These are phyloP conservation scores for Coemansia furcata DNA, from an alignment of 192 early-diverging fungal species.

Conservation along the genomic window DNA sequence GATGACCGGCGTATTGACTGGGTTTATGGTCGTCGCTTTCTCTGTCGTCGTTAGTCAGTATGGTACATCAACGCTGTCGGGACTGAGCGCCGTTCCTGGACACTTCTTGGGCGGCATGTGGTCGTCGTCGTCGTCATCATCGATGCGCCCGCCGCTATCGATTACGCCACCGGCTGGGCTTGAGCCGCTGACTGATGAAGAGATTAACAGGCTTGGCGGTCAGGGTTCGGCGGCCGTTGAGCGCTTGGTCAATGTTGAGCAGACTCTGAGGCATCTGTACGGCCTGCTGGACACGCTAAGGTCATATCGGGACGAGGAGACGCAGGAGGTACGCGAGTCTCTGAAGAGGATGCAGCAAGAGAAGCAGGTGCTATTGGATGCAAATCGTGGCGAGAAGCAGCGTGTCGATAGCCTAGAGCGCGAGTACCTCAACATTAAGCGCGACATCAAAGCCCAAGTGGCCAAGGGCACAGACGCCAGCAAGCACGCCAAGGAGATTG, in stretches of 20 bases:
- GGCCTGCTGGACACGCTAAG: slow-evolving; percentile 41
- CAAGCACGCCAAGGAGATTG: slow-evolving; percentile 27
- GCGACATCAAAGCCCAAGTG: slow-evolving; percentile 27
- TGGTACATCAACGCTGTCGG: slow-evolving; percentile 14
- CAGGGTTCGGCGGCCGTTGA: slow-evolving; percentile 32
- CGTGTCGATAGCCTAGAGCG: slow-evolving; percentile 46
- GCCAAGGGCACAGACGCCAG: slow-evolving; percentile 14
- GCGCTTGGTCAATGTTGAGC: slow-evolving; percentile 40
- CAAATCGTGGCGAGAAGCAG: slow-evolving; percentile 37
- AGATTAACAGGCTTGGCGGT: slow-evolving; percentile 36
- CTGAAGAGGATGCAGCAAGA: slow-evolving; percentile 40
- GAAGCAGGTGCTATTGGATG: slow-evolving; percentile 24
- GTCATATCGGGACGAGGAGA: slow-evolving; percentile 37
- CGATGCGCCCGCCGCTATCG: background rate
- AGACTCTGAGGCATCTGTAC: slow-evolving; percentile 43
- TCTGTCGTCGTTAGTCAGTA: slow-evolving; percentile 39
- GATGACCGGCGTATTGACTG: slow-evolving; percentile 30
- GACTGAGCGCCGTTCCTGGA: slow-evolving; percentile 10
- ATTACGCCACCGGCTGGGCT: slow-evolving; percentile 4
- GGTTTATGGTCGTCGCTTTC: slow-evolving; percentile 29
- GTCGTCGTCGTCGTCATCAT: background rate
- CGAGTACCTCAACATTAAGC: slow-evolving; percentile 36
- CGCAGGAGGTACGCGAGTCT: slow-evolving; percentile 36
- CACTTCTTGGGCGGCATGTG: slow-evolving; percentile 2
- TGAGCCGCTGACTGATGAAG: slow-evolving; percentile 33